phyloP scores from a whole-genome alignment of 192 early-diverging fungal species.

The Coemansia javaensis region DNA sequence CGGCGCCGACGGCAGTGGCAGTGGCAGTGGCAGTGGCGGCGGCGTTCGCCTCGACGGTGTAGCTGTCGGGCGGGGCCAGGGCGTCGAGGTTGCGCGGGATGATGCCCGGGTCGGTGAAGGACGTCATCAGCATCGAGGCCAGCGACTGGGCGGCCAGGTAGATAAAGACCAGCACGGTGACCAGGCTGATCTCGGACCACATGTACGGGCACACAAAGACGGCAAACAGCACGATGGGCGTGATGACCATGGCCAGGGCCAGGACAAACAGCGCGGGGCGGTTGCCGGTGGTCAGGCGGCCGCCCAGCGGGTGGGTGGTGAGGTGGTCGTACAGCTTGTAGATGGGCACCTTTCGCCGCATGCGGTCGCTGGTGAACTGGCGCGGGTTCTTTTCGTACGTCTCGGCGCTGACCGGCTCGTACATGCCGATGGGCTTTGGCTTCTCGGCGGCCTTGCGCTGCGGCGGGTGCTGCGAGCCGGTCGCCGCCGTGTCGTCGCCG shows the following conservation, averaged over 20 bases:
- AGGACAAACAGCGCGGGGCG: constrained; percentile 58
- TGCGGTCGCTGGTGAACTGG: constrained; percentile 32
- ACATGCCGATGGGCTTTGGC: constrained; percentile 25
- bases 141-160: constrained; percentile 60
- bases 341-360: constrained; percentile 38
- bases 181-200: constrained; percentile 58
- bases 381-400: constrained; percentile 22
- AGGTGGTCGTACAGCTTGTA: constrained; percentile 46
- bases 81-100: constrained; percentile 68
- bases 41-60: constrained; percentile 15
- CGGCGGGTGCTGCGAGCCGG: background rate
- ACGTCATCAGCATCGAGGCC: constrained; percentile 67
- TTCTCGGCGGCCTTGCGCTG: constrained; percentile 1
- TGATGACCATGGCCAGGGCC: constrained; percentile 54
- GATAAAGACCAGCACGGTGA: constrained; percentile 61
- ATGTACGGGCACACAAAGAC: constrained; percentile 64
- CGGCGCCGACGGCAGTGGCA: background rate
- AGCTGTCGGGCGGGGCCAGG: constrained; percentile 37
- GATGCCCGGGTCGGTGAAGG: constrained; percentile 73
- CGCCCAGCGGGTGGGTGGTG: constrained; percentile 59
- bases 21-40: background rate
- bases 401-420: constrained; percentile 32
- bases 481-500: constrained; percentile 12
- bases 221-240: constrained; percentile 59
- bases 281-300: constrained; percentile 63